phyloP scores from a whole-genome alignment of 169 alveolate genomes.

The Cryptosporidium meleagridis region DNA sequence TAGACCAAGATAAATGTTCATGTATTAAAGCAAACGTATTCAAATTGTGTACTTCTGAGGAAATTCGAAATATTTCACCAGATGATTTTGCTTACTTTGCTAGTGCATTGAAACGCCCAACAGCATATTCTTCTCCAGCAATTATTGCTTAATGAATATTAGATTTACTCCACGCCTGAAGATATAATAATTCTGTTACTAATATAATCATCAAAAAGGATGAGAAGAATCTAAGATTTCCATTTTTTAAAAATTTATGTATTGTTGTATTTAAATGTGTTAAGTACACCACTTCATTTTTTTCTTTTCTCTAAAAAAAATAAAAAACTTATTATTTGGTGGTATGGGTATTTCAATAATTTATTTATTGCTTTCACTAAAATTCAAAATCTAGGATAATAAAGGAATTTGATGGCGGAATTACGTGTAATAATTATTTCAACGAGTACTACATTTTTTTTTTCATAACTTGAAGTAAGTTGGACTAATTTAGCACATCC shows the following conservation, averaged over 20 bases:
- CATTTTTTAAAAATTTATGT: not conserved
- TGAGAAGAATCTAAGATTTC: constrained; percentile 11
- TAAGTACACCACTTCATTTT: not conserved
- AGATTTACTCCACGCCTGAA: not conserved
- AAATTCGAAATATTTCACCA: constrained; percentile 46
- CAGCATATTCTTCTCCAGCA: constrained; percentile 49
- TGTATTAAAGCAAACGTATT: constrained; percentile 70
- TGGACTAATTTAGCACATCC: not conserved
- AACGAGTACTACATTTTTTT: too few relatives aligned
- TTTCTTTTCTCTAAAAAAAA: too few relatives aligned
- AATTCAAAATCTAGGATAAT: too few relatives aligned
- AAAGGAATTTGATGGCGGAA: too few relatives aligned
- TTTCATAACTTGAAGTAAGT: not conserved
- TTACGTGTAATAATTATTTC: too few relatives aligned
- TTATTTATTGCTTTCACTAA: too few relatives aligned
- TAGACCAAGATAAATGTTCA: constrained; percentile 70
- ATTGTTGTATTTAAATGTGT: too few relatives aligned
- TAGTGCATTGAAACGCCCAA: constrained; percentile 64
- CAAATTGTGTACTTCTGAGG: constrained; percentile 65
- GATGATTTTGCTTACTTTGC: constrained; percentile 74
- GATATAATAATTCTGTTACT: not conserved
- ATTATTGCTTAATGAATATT: not conserved
- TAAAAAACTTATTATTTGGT: too few relatives aligned
- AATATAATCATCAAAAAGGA: not conserved
- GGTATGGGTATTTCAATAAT: too few relatives aligned